Evolutionary conservation across 1,284 basidiomycete genomes (phyloP), one percentile per base, ranked within the genome.

Genomic region (Erythrobasidium hasegawianum): DNA sequence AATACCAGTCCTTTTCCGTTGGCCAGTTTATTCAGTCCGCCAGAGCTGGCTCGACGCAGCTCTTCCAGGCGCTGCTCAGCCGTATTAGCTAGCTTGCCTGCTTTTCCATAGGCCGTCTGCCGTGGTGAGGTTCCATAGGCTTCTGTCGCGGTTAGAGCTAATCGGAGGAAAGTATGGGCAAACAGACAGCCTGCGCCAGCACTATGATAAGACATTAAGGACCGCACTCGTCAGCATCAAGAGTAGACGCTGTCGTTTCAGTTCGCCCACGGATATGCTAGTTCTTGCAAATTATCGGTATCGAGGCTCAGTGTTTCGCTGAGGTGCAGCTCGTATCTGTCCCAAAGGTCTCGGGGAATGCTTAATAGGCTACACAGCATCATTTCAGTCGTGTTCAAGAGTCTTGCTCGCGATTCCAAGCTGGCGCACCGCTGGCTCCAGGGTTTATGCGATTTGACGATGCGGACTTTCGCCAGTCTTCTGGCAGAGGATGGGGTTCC

Each of bases 31-130:
- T 39, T 41, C 29, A 64, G 20, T 1, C 53, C 1, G 2, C 61
- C 61, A 29, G 49, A 49, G 24, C 45, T 64, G 3, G 61, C 49
- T 11, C 53, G 45, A 33, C 61, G 52, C 40, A 64, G 26, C 29
- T 64, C 61, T 41, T 64, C 61, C 39, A 64, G 29, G 14, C 54
- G 41, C 20, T 45, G 45, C 47, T 64, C 61, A 10, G 61, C 61
- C 2, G 53, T 38, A 27, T 64, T 57, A 33, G 61, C 61, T 20
- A 55, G 53, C 26, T 22, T 57, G 24, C 50, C 39, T 1, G 52
- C 47, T 59, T 39, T 59, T 14, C 58, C 49, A 20, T 52, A 11
- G n/a, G 9, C 40, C 3, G 29, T 13, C 41, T 41, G 53, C 22
- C 40, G 26, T 2, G 26, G 10, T 22, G 40, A 59, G 1, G 61